Base-by-base conservation (phyloP, 306 rosid species). In the Ammopiptanthus mongolicus region DNA sequence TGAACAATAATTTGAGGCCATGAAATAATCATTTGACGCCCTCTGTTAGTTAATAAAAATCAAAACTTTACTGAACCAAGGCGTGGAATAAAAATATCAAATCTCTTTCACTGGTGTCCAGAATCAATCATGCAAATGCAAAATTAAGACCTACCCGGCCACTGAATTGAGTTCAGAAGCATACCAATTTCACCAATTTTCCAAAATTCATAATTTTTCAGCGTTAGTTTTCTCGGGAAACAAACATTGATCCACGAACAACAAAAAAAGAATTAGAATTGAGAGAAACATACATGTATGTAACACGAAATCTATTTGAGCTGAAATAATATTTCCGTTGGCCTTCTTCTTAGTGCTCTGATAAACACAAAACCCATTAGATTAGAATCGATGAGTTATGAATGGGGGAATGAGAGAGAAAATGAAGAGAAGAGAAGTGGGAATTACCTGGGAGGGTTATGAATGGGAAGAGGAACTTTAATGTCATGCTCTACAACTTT, bases 81-180 rank as follows among this genome's bases (percentile, higher is more conserved):
- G 42, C 0, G 18, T 17, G 34, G 17, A 68, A 57, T 17, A 34
- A 29, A 31, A 19, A 25, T 1, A 41, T 3, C 29, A 77, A 22
- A 72, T 52, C 53, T 50, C 69, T 39, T 23, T 67, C 60, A 42
- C 51, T 13, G 5, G 41, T 28, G 39, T 11, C 8, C 37, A 13
- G 5, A 36, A 82, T 50, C 62, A 61, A 51, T 21, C 63, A 1
- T 25, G 66, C 6, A 80, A 37, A 47, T 17, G 51, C 12, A 66
- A 66, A 80, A 47, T 14, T 17, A 58, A 51, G 63, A 59, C 5
- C 22, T 48, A 48, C 55, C 18, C 64, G 41, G 1, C 9, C 64
- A 64, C n/a, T 57, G 50, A 76, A 71, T 70, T 56, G 65, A 47
- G 71, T 50, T 39, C 13, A 56, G 57, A 52, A 70, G 34, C 70